Evolutionary conservation across 2,329 filamentous ascomycete genomes (phyloP), one percentile per base, ranked within the genome.

Genomic region (Stemphylium beticola): DNA sequence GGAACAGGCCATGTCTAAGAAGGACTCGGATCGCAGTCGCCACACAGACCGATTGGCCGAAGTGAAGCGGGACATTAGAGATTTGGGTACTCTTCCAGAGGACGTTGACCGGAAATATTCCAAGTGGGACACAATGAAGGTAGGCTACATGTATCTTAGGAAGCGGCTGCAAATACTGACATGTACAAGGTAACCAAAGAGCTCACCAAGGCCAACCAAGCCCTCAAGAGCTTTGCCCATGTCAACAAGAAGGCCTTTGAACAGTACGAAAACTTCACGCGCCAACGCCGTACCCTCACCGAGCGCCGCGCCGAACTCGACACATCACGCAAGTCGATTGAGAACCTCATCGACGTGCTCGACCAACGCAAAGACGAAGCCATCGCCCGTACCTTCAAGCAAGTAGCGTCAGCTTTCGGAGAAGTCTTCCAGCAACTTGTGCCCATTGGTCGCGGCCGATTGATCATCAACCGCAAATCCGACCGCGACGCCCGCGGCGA

Each of bases 181-280:
- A 37, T 60, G 6, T 58, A 64, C 5, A 40, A 68, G 62, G 61
- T 53, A 73, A 64, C 77, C 71, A 49, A 82, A 83, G 48, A 88
- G 52, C 85, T 98, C 20, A 92, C 95, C 78, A 96, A 93, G 70
- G 92, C 93, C 69, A 96, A 96, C 60, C 91, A 96, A 66, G 87
- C 90, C 0, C 82, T 98, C 49, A 98, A 98, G 79, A 96, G 97
- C 74, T 98, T 95, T 79, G 92, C 92, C 50, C 92, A 97, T 69
- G 93, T 99, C 78, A 99, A 99, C 84, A 99, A 98, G 80, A 98
- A 99, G 79, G 95, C 95, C 0, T 96, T 98, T 72, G 96, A 99
- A 77, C 95, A 99, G 75, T 99, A 98, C 80, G 96, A 93, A 79
- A 96, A 88, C 78, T 99, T 98, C 74, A 97, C 93, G 7, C 90